Base-by-base conservation (phyloP, 2,329 filamentous ascomycete species). In the Clarireedia monteithiana region DNA sequence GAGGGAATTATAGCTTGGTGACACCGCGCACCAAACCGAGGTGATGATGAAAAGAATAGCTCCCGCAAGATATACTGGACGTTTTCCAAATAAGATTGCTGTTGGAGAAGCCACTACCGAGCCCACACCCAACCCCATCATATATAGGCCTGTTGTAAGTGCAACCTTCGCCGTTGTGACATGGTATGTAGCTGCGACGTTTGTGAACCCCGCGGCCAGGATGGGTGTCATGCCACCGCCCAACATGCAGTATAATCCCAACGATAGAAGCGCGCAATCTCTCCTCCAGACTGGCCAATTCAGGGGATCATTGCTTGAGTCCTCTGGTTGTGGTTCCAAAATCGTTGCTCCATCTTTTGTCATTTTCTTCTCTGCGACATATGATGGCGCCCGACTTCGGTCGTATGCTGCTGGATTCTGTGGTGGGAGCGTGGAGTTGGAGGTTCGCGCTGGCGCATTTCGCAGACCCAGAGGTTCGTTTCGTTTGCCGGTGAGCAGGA, bases 151-250 rank as follows among this genome's bases (percentile, higher is more conserved):
- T 0, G 91, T 96, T 0, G 92, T 97, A 56, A 95, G 77, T 2
- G 92, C 86, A 4, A 96, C 90, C 51, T 80, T 73, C 30, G 89
- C 81, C 15, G 88, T 82, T 0, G 81, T 77, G 23, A 96, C 81
- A 58, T 79, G 59, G 67, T 87, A 86, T 2, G 78, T 80, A 0
- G 77, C 61, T 1, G 91, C 86, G 12, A 97, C 87, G 45, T 95
- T 76, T 34, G 84, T 85, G 74, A 96, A 97, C 12, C 91, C 92
- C 9, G 94, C 92, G 0, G 92, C 91, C 17, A 97, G 78, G 30
- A 96, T 76, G 0, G 94, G 88, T 0, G 91, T 96, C 76, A 95
- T 95, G 45, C 92, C 92, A 42, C 92, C 92, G 55, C 92, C 92
- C 17, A 96, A 73, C 83, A 96, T 88, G 71, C 91, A 96, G 71